Evolutionary conservation across 2,329 filamentous ascomycete species (phyloP), one percentile per base, ranked within the genome.

Genomic region (Aspergillus fructus): DNA sequence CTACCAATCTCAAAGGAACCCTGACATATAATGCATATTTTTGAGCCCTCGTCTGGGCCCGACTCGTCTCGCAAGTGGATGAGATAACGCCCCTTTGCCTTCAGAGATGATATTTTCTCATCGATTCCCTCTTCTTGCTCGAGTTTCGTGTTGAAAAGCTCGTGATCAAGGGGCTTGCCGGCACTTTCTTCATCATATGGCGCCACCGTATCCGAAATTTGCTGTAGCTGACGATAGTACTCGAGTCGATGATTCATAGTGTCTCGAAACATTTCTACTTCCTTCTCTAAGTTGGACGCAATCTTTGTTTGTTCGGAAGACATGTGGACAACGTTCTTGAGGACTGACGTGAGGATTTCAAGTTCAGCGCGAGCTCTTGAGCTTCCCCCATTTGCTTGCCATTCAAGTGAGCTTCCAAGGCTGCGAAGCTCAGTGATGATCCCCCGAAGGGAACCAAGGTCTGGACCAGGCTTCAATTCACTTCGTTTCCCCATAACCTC

Each of bases 191-290:
- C 87, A 56, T 91, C 87, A 55, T 89, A 90, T 1, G 89, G 87
- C 5, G 85, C 83, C 0, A 97, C 91, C 17, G 86, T 90, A 69
- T 97, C 93, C 0, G 93, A 97, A n/a, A 97, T 86, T 24, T 85
- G 84, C 69, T 97, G 94, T 11, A 97, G 81, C 68, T 97, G 92
- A 5, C 89, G 86, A 70, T 97, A 97, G 70, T 92, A 97, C 56
- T 94, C 91, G 0, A 97, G 76, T 13, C 94, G 87, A 39, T 86
- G 81, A 67, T 97, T 97, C 85, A 96, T 93, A 0, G 89, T 85
- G 15, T 81, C 80, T 27, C 86, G 88, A 70, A 96, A 94, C 27
- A 86, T 77, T 47, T 93, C 88, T 5, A 91, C 77, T 71, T 97
- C 93, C 49, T 76, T 78, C 52, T 89, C 75, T 7, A 88, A 67